Conservation (phyloP, 139 green algal genomes). For the Auxenochlorella pyrenoidosa region DNA sequence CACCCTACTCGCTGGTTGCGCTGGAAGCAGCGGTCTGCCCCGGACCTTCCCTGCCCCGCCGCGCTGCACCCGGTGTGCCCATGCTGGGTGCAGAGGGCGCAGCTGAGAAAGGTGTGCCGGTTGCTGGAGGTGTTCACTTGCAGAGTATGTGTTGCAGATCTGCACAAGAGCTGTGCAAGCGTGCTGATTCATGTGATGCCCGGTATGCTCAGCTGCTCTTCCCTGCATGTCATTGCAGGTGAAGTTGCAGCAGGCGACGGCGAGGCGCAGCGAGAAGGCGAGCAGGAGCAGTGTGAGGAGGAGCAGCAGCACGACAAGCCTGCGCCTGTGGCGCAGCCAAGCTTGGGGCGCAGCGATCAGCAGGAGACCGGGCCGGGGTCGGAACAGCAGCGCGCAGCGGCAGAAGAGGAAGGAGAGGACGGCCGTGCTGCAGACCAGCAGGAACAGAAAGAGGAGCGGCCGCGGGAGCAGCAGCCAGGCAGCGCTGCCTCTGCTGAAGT, state of each 20-base stretch:
- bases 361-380: neutral
- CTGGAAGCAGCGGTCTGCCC: constrained; percentile 81
- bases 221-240: neutral
- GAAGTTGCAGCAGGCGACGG: neutral
- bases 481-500: neutral
- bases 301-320: neutral
- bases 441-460: neutral
- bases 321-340: no score
- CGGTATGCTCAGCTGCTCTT: neutral
- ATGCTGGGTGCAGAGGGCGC: neutral
- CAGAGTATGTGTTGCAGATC: no score
- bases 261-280: neutral
- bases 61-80: no score
- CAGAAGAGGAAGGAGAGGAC: neutral
- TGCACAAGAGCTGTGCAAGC: no score
- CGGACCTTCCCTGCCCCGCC: constrained; percentile 48
- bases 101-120: neutral
- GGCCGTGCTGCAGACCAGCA: neutral
- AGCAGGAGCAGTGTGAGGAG: neutral
- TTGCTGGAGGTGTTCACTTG: neutral
- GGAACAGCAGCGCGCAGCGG: neutral
- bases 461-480: neutral
- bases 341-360: neutral
- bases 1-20: constrained; percentile 69
- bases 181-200: no score